Percentiles rank a stretch among this genome's conserved stretches.
Evolutionary conservation across 371 early-diverging fungal species (phyloP).

Genomic region (Mucor mucedo): DNA sequence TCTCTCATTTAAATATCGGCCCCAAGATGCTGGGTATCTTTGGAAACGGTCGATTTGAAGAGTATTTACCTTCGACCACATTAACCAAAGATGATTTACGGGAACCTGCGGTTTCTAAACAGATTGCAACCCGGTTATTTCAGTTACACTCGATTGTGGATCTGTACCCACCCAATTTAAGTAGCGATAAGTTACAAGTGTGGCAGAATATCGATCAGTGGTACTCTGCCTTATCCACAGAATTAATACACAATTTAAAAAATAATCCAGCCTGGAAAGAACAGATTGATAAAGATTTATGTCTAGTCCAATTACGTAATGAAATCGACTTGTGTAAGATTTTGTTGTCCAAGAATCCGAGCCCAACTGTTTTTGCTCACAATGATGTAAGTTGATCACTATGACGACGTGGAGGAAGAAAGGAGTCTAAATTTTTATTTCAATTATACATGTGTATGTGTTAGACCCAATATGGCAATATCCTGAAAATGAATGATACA

Average conservation of each 20-base stretch:
- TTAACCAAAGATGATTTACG: slow-evolving; percentile 73
- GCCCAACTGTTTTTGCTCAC: slow-evolving; percentile 83
- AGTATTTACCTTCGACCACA: slow-evolving; percentile 81
- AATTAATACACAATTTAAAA: slow-evolving; percentile 15
- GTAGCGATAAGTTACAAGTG: slow-evolving; percentile 47
- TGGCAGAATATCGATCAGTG: slow-evolving; percentile 77
- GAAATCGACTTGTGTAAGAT: slow-evolving; percentile 56
- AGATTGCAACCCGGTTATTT: slow-evolving; percentile 77
- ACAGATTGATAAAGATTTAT: slow-evolving; percentile 34
- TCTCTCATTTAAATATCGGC: slow-evolving; percentile 76
- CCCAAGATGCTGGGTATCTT: slow-evolving; percentile 85
- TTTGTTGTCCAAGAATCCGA: slow-evolving; percentile 37
- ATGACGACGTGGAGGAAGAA: neutral
- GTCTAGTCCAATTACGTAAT: slow-evolving; percentile 44
- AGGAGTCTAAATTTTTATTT: neutral
- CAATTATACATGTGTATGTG: neutral
- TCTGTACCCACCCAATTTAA: slow-evolving; percentile 59
- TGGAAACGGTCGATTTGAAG: slow-evolving; percentile 88
- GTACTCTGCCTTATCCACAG: slow-evolving; percentile 28
- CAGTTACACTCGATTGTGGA: slow-evolving; percentile 77
- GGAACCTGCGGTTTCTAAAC: slow-evolving; percentile 62
- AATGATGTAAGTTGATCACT: slow-evolving; percentile 68
- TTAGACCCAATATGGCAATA: slow-evolving; percentile 86
- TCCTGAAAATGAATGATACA: slow-evolving; percentile 60
- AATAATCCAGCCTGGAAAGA: slow-evolving; percentile 34